Evolutionary conservation across 2,329 filamentous ascomycete species (phyloP).

Genomic region (Xylaria sp.): DNA sequence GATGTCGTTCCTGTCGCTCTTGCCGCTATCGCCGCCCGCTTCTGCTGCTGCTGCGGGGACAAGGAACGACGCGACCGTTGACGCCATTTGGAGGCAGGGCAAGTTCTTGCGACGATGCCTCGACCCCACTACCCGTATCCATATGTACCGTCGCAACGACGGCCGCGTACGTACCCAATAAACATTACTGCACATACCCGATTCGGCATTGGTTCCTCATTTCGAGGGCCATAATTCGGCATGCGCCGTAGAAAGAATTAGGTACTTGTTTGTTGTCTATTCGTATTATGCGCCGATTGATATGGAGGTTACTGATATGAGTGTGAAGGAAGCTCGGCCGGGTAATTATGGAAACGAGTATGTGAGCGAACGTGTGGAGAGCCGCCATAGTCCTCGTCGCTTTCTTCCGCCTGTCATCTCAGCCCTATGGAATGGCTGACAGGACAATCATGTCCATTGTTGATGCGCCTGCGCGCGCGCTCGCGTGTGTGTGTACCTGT

Average conservation of each 20-base stretch:
- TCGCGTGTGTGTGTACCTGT: neutral
- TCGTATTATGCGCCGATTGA: conserved; percentile 12
- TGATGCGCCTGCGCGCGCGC: neutral
- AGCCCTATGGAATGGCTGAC: conserved; percentile 30
- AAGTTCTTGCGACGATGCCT: conserved; percentile 25
- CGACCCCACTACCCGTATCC: conserved; percentile 1
- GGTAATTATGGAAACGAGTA: conserved; percentile 21
- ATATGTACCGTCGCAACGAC: neutral
- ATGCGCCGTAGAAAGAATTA: too few relatives aligned
- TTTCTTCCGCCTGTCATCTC: conserved; percentile 28
- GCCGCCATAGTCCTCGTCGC: conserved; percentile 6
- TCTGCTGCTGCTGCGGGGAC: conserved; percentile 11
- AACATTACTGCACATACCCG: conserved; percentile 3
- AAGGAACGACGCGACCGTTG: conserved; percentile 8
- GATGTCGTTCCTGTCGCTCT: conserved; percentile 5
- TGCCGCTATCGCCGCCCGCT: conserved; percentile 11
- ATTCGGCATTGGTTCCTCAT: conserved; percentile 25
- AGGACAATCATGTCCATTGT: conserved; percentile 7
- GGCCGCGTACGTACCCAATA: conserved; percentile 1
- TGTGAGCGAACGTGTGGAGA: conserved; percentile 12
- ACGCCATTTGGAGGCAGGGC: conserved; percentile 23
- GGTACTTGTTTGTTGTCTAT: too few relatives aligned
- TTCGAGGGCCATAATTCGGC: too few relatives aligned
- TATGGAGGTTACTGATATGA: too few relatives aligned
- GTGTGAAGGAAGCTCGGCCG: conserved; percentile 16